Evolutionary conservation across 75 land plant species (phyloP).

Genomic region (Picea sitchensis): DNA sequence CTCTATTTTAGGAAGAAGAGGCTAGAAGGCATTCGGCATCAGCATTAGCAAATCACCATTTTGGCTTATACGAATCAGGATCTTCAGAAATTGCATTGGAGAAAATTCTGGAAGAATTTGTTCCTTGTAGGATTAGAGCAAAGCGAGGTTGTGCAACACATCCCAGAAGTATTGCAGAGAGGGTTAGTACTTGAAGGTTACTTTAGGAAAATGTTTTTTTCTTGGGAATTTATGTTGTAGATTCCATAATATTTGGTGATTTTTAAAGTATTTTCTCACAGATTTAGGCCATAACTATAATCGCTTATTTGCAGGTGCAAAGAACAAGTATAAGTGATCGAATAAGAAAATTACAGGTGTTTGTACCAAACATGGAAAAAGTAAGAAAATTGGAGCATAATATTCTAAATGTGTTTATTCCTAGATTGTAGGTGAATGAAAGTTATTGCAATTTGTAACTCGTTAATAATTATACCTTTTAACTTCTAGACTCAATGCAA

Average conservation of each 20-base stretch:
- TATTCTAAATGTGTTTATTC: too few species aligned
- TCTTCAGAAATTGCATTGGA: slow-evolving; percentile 20
- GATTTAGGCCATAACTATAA: too few species aligned
- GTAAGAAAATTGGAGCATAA: too few species aligned
- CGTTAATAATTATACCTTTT: too few species aligned
- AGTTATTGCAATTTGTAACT: too few species aligned
- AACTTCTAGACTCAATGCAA: too few species aligned
- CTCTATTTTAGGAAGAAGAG: not conserved
- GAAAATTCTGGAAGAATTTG: slow-evolving; percentile 41
- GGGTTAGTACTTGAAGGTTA: slow-evolving; percentile 32
- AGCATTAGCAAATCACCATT: slow-evolving; percentile 11
- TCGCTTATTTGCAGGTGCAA: slow-evolving; percentile 33
- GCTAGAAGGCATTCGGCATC: slow-evolving; percentile 1
- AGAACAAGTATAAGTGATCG: too few species aligned
- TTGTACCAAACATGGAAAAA: too few species aligned
- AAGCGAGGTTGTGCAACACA: slow-evolving; percentile 91
- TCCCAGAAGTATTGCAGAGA: slow-evolving; percentile 87
- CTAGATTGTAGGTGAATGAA: too few species aligned
- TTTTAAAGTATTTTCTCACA: too few species aligned
- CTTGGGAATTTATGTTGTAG: not conserved
- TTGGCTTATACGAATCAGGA: slow-evolving; percentile 8
- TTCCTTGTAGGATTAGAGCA: slow-evolving; percentile 69
- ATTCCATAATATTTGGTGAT: not conserved
- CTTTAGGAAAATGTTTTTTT: not conserved
- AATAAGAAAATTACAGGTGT: too few species aligned